Percentiles rank a stretch among this genome's conserved stretches.
phyloP scores from a whole-genome alignment of 2,329 filamentous ascomycete species.

The Penicillium sp. region DNA sequence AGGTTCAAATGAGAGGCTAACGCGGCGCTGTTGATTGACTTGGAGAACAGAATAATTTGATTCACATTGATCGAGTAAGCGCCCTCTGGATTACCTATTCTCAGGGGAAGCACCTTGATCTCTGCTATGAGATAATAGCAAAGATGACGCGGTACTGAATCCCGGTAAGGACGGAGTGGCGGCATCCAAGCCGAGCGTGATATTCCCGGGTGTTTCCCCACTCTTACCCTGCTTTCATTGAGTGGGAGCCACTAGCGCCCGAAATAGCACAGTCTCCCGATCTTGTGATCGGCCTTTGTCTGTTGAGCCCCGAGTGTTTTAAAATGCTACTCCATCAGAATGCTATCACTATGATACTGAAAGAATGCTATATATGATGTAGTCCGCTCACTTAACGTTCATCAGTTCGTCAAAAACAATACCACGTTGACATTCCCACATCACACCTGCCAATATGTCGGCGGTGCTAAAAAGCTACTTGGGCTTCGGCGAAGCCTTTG shows the following conservation, averaged over 20 bases:
- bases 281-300: conserved; percentile 11
- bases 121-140: neutral
- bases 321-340: neutral
- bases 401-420: neutral
- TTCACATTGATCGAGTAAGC: no score
- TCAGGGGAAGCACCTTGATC: neutral
- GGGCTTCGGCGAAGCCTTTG: conserved; percentile 31
- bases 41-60: neutral
- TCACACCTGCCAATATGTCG: neutral
- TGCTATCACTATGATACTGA: neutral
- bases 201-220: neutral
- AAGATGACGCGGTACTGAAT: neutral
- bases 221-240: neutral
- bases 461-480: conserved; percentile 41
- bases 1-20: neutral
- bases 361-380: conserved; percentile 5
- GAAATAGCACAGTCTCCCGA: neutral
- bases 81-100: neutral
- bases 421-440: neutral
- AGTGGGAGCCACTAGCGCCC: neutral
- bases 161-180: neutral
- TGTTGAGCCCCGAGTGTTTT: neutral
- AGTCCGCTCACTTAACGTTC: neutral
- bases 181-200: neutral
- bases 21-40: neutral